Percentiles rank a stretch among this genome's conserved stretches.
Evolutionary conservation across 2,329 filamentous ascomycete genomes (phyloP).

Genomic region (Berkeleyomyces rouxiae): DNA sequence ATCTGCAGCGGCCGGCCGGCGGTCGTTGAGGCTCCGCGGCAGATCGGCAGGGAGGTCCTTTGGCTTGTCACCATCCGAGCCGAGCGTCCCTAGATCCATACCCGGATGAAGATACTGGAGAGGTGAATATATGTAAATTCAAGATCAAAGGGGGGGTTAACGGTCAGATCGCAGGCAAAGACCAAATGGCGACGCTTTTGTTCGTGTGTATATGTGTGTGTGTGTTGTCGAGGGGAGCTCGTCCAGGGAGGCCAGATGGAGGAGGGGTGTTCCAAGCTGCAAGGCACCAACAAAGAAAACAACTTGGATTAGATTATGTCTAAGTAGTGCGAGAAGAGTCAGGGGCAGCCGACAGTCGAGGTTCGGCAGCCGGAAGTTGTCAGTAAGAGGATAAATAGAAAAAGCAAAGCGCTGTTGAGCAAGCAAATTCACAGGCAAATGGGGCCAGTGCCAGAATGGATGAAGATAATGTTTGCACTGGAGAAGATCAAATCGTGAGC

Average conservation of each 20-base stretch:
- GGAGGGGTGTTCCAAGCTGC: not conserved
- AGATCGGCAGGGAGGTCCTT: slow-evolving; percentile 61
- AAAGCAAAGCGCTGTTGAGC: not conserved
- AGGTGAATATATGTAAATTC: not conserved
- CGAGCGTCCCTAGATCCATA: slow-evolving; percentile 43
- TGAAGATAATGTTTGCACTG: not conserved
- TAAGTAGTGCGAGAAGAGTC: not conserved
- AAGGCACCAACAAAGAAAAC: not conserved
- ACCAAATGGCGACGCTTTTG: not conserved
- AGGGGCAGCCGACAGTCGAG: not conserved
- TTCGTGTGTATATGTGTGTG: not conserved
- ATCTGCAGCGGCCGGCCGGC: slow-evolving; percentile 49
- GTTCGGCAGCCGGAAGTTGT: not conserved
- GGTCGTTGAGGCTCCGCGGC: slow-evolving; percentile 81
- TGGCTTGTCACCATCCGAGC: slow-evolving; percentile 27
- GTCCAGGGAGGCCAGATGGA: not conserved
- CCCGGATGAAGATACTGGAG: slow-evolving; percentile 20
- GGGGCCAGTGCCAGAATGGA: not conserved
- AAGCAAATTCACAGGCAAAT: not conserved
- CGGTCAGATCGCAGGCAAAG: not conserved
- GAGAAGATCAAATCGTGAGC: not conserved
- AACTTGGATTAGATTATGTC: not conserved
- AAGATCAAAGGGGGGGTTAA: not conserved
- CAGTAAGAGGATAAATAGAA: not conserved
- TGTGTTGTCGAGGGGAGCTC: not conserved